These are phyloP conservation scores for Fraxinus paxiana DNA, from an alignment of 305 asterid genomes.

Conservation along the genomic window DNA sequence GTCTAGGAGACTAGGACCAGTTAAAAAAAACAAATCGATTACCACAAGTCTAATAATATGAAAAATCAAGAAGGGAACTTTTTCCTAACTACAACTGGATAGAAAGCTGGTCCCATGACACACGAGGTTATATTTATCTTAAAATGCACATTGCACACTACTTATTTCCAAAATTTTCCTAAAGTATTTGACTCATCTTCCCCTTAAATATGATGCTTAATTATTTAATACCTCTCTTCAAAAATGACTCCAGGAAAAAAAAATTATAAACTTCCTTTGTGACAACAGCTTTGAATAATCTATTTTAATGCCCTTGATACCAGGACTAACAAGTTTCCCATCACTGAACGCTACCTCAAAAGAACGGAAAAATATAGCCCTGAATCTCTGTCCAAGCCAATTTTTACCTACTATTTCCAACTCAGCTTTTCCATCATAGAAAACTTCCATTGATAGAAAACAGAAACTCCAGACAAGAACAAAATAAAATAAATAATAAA, in stretches of 20 bases:
- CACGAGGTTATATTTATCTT: neutral
- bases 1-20: neutral
- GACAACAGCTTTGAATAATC: neutral
- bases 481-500: neutral
- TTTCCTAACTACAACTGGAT: neutral
- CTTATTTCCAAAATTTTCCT: neutral
- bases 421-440: neutral
- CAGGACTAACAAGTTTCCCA: constrained; percentile 6
- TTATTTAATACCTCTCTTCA: neutral
- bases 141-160: neutral
- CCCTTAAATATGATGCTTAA: neutral
- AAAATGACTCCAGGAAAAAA: neutral
- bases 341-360: neutral
- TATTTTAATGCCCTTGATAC: neutral
- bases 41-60: neutral
- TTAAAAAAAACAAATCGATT: neutral
- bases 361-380: neutral
- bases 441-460: neutral
- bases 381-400: neutral
- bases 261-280: neutral
- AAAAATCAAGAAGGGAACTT: neutral
- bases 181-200: neutral
- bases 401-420: neutral
- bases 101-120: neutral
- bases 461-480: neutral